Percentiles rank a stretch among this genome's conserved stretches.
Conservation (phyloP, 2,329 filamentous ascomycete genomes). For the Colletotrichum sp. region DNA sequence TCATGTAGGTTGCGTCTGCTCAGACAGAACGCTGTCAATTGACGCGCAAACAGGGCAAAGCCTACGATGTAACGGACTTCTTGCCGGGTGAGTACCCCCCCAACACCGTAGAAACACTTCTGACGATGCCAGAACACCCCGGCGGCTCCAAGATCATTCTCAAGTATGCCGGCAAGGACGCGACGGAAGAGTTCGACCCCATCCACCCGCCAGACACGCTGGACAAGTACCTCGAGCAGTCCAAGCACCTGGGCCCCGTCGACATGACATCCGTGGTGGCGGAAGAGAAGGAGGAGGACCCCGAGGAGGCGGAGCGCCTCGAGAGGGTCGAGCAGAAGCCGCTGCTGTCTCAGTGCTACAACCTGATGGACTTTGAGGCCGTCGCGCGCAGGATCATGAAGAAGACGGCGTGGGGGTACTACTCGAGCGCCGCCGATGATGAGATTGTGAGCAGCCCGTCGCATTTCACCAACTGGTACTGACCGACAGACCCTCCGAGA, state of each 20-base stretch:
- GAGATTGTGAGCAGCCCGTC: conserved; percentile 70
- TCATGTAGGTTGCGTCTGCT: conserved; percentile 57
- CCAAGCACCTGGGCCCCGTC: conserved; percentile 88
- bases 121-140: conserved; percentile 70
- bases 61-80: conserved; percentile 90
- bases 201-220: conserved; percentile 89
- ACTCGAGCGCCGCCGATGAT: conserved; percentile 90
- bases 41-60: conserved; percentile 64
- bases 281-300: conserved; percentile 71
- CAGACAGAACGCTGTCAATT: not conserved
- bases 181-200: conserved; percentile 88
- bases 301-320: conserved; percentile 67
- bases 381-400: conserved; percentile 93
- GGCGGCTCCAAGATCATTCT: conserved; percentile 92
- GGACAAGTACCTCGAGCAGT: conserved; percentile 80
- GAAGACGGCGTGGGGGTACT: conserved; percentile 96
- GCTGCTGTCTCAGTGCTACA: conserved; percentile 85
- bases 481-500: conserved; percentile 80
- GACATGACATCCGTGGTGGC: conserved; percentile 81
- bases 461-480: conserved; percentile 4
- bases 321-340: conserved; percentile 79
- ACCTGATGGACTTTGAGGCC: conserved; percentile 93
- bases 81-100: conserved; percentile 65
- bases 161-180: conserved; percentile 94
- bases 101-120: not conserved